Percentiles rank a stretch among this genome's conserved stretches.
phyloP scores from a whole-genome alignment of 345 rosid species.

The Eucalyptus tenuipes region DNA sequence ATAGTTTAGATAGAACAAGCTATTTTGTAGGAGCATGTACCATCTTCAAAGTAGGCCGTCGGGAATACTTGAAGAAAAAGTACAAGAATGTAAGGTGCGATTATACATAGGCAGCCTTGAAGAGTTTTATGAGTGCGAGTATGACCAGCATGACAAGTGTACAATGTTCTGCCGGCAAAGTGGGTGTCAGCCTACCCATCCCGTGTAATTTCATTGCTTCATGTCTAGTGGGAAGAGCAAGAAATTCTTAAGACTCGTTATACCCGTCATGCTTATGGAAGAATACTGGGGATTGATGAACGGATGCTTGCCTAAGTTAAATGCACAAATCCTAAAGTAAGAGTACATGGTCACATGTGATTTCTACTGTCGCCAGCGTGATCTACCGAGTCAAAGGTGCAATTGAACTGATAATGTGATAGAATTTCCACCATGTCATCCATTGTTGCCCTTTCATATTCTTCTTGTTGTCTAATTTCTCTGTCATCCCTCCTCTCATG shows the following conservation, averaged over 20 bases:
- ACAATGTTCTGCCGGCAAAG: background rate
- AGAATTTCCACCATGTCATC: background rate
- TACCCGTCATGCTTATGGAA: background rate
- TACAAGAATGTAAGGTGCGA: background rate
- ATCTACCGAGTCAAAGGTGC: background rate
- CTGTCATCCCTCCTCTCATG: background rate
- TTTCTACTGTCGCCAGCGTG: background rate
- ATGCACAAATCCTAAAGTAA: background rate
- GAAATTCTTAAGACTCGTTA: background rate
- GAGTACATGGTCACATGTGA: background rate
- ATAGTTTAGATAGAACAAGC: background rate
- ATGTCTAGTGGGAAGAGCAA: background rate
- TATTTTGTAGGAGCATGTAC: background rate
- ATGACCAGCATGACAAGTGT: background rate
- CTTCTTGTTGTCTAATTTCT: background rate
- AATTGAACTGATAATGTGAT: background rate
- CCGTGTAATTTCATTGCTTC: background rate
- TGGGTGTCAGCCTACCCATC: background rate
- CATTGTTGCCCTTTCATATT: background rate
- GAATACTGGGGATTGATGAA: background rate
- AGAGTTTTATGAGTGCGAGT: background rate
- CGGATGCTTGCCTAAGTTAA: background rate
- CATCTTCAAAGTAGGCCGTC: background rate
- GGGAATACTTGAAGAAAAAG: background rate
- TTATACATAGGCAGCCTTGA: background rate